Conservation (phyloP, 2,329 filamentous ascomycete species). For the Fusarium mundagurra region DNA sequence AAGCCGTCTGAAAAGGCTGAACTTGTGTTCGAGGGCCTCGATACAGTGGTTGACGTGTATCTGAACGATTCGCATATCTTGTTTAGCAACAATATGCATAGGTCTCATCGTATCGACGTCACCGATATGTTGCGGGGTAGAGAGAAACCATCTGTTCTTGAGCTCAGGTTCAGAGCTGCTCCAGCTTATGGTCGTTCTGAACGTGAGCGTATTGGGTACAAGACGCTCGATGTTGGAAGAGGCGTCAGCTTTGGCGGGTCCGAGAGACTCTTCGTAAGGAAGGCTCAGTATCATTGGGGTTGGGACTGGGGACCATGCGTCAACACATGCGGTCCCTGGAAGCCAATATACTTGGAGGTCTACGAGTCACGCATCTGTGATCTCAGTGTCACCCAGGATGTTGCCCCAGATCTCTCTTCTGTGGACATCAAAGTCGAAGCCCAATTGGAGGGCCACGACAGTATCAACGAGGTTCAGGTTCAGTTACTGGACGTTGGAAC, state of each 20-base stretch:
- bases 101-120: neutral
- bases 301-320: conserved; percentile 13
- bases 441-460: rapidly evolving
- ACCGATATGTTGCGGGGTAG: rapidly evolving
- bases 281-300: conserved; percentile 13
- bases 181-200: neutral
- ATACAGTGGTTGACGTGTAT: neutral
- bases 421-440: neutral
- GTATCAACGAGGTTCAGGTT: neutral
- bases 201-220: neutral
- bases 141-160: neutral
- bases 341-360: neutral
- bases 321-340: conserved; percentile 7
- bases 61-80: neutral
- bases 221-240: neutral
- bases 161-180: neutral
- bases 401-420: neutral
- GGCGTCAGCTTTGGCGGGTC: conserved; percentile 1
- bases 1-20: neutral
- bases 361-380: neutral
- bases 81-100: conserved; percentile 3
- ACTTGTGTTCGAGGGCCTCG: neutral
- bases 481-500: neutral
- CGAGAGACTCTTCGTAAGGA: neutral
- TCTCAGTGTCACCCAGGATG: neutral